Conservation (phyloP, 108 stramenopile genomes). For the Nitzschia sp. region DNA sequence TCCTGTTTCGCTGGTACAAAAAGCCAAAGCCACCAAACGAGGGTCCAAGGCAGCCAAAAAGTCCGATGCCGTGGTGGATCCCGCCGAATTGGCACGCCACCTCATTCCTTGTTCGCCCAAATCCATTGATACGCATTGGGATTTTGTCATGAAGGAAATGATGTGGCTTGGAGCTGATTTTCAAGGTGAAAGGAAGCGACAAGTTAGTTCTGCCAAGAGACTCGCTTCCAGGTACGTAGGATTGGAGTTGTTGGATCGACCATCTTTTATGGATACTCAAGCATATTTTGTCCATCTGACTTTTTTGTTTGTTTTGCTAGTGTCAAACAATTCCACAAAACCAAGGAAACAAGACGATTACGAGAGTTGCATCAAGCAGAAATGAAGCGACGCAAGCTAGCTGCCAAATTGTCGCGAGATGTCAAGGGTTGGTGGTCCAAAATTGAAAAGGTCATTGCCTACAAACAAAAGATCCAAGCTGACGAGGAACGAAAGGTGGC, state of each 20-base stretch:
- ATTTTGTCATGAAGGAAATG: conserved; percentile 73
- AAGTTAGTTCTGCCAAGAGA: conserved; percentile 57
- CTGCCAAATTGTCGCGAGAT: conserved; percentile 36
- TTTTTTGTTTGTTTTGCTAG: too few species aligned
- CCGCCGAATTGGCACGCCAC: not conserved
- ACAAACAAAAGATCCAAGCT: conserved; percentile 69
- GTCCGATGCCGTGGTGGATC: not conserved
- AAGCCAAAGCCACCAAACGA: not conserved
- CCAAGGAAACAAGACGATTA: conserved; percentile 37
- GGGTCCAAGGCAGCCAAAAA: not conserved
- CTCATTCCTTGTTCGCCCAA: conserved; percentile 38
- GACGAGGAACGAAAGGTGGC: conserved; percentile 63
- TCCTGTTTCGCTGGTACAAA: not conserved
- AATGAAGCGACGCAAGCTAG: conserved; percentile 51
- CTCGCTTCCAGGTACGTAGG: conserved; percentile 31
- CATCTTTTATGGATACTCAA: too few species aligned
- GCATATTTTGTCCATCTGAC: too few species aligned
- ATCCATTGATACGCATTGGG: conserved; percentile 68
- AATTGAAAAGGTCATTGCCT: conserved; percentile 80
- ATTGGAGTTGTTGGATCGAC: too few species aligned
- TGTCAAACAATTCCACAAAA: conserved; percentile 49
- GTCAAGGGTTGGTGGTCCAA: conserved; percentile 73
- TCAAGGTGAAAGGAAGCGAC: conserved; percentile 77
- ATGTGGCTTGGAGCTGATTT: conserved; percentile 80
- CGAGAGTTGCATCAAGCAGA: conserved; percentile 57